These are phyloP conservation scores for Psilocybe subaeruginosa DNA, from an alignment of 768 basidiomycete species.

Conservation along the genomic window DNA sequence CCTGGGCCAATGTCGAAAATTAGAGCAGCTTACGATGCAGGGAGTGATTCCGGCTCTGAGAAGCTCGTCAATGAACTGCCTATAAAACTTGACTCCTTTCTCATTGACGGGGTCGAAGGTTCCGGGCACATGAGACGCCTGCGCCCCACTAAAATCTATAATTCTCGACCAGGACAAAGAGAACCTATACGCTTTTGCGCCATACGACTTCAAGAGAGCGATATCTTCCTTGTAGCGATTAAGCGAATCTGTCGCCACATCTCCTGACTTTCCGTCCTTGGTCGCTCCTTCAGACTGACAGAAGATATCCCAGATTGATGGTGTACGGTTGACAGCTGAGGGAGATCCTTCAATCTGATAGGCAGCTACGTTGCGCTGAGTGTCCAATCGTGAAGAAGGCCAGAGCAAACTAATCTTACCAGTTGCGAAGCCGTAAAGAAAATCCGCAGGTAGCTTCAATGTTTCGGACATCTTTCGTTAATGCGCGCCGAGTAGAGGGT, in stretches of 20 bases:
- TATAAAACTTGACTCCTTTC: slow-evolving; percentile 69
- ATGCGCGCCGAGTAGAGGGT: background rate
- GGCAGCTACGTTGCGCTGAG: slow-evolving; percentile 41
- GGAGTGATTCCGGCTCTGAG: slow-evolving; percentile 62
- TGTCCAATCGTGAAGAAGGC: background rate
- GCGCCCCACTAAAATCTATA: slow-evolving; percentile 46
- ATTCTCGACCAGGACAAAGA: slow-evolving; percentile 76
- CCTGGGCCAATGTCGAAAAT: slow-evolving; percentile 18
- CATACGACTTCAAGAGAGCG: slow-evolving; percentile 60
- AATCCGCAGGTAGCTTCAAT: slow-evolving; percentile 30
- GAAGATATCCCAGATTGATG: slow-evolving; percentile 78
- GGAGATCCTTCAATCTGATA: slow-evolving; percentile 79
- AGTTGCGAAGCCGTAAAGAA: slow-evolving; percentile 38
- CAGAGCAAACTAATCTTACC: slow-evolving; percentile 20
- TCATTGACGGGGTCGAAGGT: slow-evolving; percentile 65
- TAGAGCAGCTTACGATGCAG: slow-evolving; percentile 48
- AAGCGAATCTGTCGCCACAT: slow-evolving; percentile 72
- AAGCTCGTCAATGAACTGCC: slow-evolving; percentile 65
- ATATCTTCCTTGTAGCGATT: slow-evolving; percentile 68
- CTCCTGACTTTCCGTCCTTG: slow-evolving; percentile 63
- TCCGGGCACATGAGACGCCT: background rate
- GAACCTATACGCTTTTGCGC: slow-evolving; percentile 75
- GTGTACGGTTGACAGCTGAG: slow-evolving; percentile 54
- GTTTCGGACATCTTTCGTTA: background rate
- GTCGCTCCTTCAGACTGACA: slow-evolving; percentile 48